Percentiles rank a stretch among this genome's conserved stretches.
These are phyloP conservation scores for Magnusiomyces magnusii DNA, from an alignment of 1,139 yeast species.

Conservation along the genomic window DNA sequence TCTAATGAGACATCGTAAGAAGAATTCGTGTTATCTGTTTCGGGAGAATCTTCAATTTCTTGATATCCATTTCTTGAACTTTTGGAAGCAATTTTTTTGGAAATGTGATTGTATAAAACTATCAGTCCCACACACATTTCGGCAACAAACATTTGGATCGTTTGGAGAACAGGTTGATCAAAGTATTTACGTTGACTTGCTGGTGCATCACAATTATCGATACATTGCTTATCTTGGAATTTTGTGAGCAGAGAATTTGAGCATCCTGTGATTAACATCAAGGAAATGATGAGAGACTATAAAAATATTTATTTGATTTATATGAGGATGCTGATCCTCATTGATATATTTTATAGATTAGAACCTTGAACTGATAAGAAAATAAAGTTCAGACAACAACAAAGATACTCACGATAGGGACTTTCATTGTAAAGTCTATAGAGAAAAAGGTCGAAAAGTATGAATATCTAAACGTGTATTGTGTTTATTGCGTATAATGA, in stretches of 20 bases:
- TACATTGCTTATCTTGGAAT: constrained; percentile 71
- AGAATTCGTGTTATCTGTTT: neutral
- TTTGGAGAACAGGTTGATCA: constrained; percentile 75
- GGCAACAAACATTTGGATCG: constrained; percentile 76
- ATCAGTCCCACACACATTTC: constrained; percentile 49
- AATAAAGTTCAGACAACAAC: neutral
- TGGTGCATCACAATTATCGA: constrained; percentile 46
- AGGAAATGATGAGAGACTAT: constrained; percentile 26
- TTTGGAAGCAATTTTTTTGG: neutral
- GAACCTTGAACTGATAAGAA: neutral
- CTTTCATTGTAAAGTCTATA: too few relatives aligned
- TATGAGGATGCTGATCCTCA: neutral
- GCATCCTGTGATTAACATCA: constrained; percentile 56
- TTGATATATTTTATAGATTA: neutral
- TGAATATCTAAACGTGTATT: too few relatives aligned
- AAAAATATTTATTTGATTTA: neutral
- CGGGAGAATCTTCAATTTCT: neutral
- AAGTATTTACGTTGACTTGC: constrained; percentile 40
- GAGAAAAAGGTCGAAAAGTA: too few relatives aligned
- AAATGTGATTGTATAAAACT: constrained; percentile 17
- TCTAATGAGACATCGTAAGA: neutral
- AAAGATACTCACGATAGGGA: neutral
- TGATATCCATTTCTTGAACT: constrained; percentile 6
- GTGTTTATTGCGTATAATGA: too few relatives aligned
- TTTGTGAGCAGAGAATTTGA: constrained; percentile 69